These are phyloP conservation scores for Lipomyces starkeyi DNA, from an alignment of 805 yeast genomes.

Conservation along the genomic window DNA sequence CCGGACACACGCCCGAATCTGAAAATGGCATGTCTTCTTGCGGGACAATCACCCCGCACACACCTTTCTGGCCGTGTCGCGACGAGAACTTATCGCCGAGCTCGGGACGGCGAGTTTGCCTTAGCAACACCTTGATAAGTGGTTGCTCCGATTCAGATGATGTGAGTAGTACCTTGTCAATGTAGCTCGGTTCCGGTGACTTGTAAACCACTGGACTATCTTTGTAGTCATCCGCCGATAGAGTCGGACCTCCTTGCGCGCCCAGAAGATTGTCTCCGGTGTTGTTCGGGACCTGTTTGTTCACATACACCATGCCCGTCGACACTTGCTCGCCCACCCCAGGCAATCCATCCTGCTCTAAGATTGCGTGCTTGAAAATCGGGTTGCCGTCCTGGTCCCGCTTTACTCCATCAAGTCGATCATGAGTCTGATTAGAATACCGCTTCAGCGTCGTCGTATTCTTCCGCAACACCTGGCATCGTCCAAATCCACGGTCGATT, in stretches of 20 bases:
- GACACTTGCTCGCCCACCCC: conserved; percentile 92
- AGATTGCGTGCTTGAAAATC: conserved; percentile 79
- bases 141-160: conserved; percentile 96
- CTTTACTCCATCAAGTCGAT: conserved; percentile 89
- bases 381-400: conserved; percentile 75
- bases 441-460: conserved; percentile 88
- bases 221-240: conserved; percentile 63
- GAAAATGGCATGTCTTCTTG: conserved; percentile 97
- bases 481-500: conserved; percentile 94
- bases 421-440: conserved; percentile 92
- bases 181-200: conserved; percentile 94
- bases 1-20: conserved; percentile 91
- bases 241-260: conserved; percentile 20
- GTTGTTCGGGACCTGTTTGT: conserved; percentile 84
- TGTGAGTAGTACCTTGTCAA: conserved; percentile 97
- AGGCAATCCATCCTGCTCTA: conserved; percentile 95
- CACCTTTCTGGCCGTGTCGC: conserved; percentile 99
- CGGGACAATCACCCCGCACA: conserved; percentile 96
- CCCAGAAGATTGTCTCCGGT: conserved; percentile 72
- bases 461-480: conserved; percentile 94
- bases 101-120: conserved; percentile 98
- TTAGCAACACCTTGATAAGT: conserved; percentile 82
- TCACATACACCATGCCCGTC: conserved; percentile 92
- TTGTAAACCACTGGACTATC: conserved; percentile 91
- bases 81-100: conserved; percentile 97